Evolutionary conservation across 768 basidiomycete species (phyloP).

Genomic region (Daedaleopsis nitida): DNA sequence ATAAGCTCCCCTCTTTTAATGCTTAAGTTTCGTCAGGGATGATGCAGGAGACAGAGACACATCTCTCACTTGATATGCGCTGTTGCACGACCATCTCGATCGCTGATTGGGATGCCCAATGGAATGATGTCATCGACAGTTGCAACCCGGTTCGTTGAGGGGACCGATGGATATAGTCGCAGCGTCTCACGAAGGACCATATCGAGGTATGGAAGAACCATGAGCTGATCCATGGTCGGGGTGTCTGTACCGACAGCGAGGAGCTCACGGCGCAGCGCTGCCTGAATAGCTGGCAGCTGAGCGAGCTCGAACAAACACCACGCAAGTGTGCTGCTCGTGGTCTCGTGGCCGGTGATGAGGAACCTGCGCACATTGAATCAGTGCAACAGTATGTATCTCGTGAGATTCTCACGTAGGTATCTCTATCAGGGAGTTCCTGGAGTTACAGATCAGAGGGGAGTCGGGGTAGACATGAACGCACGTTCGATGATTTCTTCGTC

Average conservation of each 20-base stretch:
- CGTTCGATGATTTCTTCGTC: conserved; percentile 66
- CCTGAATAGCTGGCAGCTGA: conserved; percentile 37
- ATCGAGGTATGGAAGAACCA: conserved; percentile 68
- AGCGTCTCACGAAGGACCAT: conserved; percentile 61
- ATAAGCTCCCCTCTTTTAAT: conserved; percentile 33
- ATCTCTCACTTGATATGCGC: conserved; percentile 32
- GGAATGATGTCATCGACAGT: conserved; percentile 55
- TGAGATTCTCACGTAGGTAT: conserved; percentile 17
- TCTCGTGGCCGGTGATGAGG: conserved; percentile 43
- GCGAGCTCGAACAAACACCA: conserved; percentile 44
- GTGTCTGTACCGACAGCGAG: conserved; percentile 40
- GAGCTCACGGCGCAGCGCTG: conserved; percentile 43
- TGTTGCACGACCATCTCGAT: conserved; percentile 17
- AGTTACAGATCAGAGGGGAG: not conserved
- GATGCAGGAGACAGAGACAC: conserved; percentile 37
- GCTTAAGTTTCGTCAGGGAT: conserved; percentile 5
- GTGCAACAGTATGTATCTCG: conserved; percentile 10
- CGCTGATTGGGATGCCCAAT: conserved; percentile 36
- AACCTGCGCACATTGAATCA: conserved; percentile 27
- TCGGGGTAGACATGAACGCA: conserved; percentile 32
- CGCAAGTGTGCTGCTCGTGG: conserved; percentile 38
- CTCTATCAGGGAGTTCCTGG: conserved; percentile 8
- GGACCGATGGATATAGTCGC: conserved; percentile 56
- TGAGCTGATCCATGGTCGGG: conserved; percentile 71
- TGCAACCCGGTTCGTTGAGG: conserved; percentile 49